Conservation (phyloP, 306 rosid species). For the Vigna radiata region DNA sequence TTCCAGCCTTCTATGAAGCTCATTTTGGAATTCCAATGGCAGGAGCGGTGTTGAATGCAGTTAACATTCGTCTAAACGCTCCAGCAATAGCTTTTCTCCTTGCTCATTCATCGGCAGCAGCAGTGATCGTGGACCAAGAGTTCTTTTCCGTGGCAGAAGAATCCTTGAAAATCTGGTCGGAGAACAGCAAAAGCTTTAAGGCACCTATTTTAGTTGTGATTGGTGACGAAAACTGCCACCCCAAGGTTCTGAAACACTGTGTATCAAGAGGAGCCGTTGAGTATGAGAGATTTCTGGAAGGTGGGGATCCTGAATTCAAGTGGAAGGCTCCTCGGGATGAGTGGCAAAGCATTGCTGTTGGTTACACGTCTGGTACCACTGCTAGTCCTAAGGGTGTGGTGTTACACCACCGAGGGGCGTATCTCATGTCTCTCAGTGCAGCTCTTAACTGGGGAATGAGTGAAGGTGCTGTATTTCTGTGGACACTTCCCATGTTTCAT, state of each 20-base stretch:
- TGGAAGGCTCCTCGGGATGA: slow-evolving; percentile 88
- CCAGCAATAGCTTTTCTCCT: slow-evolving; percentile 19
- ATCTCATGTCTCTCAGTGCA: slow-evolving; percentile 52
- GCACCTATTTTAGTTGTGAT: slow-evolving; percentile 70
- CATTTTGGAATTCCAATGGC: slow-evolving; percentile 40
- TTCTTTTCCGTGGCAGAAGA: slow-evolving; percentile 23
- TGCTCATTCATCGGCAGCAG: slow-evolving; percentile 22
- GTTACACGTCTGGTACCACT: slow-evolving; percentile 91
- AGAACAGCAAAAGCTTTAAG: slow-evolving; percentile 55
- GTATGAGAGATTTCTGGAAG: slow-evolving; percentile 58
- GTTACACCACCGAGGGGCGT: slow-evolving; percentile 83
- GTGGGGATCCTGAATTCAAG: slow-evolving; percentile 71
- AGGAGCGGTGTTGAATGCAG: slow-evolving; percentile 30
- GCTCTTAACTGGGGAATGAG: slow-evolving; percentile 76
- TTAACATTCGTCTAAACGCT: slow-evolving; percentile 22
- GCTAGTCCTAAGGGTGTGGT: slow-evolving; percentile 91
- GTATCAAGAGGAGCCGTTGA: slow-evolving; percentile 25
- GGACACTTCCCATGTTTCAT: slow-evolving; percentile 96
- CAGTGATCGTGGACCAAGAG: slow-evolving; percentile 27
- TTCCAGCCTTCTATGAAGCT: slow-evolving; percentile 78
- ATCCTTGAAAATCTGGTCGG: slow-evolving; percentile 63
- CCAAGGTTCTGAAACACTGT: slow-evolving; percentile 5
- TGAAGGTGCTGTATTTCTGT: slow-evolving; percentile 78
- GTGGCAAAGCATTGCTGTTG: slow-evolving; percentile 90
- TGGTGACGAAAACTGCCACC: slow-evolving; percentile 72